Evolutionary conservation across 345 rosid species (phyloP), one percentile per base, ranked within the genome.

Genomic region (Citropsis articulata): DNA sequence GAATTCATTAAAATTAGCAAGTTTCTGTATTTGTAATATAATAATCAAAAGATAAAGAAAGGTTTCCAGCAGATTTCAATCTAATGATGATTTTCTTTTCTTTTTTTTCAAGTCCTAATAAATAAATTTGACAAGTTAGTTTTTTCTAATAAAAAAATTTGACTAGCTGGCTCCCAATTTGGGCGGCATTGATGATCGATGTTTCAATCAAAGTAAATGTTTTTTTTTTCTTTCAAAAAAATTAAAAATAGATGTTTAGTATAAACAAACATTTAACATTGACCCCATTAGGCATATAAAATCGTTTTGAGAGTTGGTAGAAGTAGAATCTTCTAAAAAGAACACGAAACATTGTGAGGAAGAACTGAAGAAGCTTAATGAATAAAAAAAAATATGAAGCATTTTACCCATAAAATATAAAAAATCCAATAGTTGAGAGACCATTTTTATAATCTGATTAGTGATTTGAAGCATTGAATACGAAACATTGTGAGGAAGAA

Each of bases 151-250:
- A 2, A 0, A 69, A 69, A 42, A 42, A 9, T 0, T 24, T 42
- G 72, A 50, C 73, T 82, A 83, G 81, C 86, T 81, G 84, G 79
- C 75, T 69, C 6, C 22, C 75, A 36, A 7, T 10, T 36, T 21
- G 19, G 76, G 45, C 31, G 71, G 60, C 21, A 36, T 79, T 33
- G 69, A 66, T 36, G 38, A 62, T 64, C 8, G 12, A 30, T 16
- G 72, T 7, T 36, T 73, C 22, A 25, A 50, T 27, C 35, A 4
- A 69, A 45, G 48, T 6, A n/a, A 1, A 4, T 30, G 16, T 30
- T 30, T 28, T 10, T 40, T 40, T 12, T 3, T 3, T 45, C 13
- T 45, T 45, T 33, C 5, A 33, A 45, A 42, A 42, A 42, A 42
- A 42, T 10, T 12, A 0, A 12, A 42, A 48, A 69, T 14, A 13